phyloP scores from a whole-genome alignment of 352 stramenopile genomes.

The Chrysophaeum taylorii region DNA sequence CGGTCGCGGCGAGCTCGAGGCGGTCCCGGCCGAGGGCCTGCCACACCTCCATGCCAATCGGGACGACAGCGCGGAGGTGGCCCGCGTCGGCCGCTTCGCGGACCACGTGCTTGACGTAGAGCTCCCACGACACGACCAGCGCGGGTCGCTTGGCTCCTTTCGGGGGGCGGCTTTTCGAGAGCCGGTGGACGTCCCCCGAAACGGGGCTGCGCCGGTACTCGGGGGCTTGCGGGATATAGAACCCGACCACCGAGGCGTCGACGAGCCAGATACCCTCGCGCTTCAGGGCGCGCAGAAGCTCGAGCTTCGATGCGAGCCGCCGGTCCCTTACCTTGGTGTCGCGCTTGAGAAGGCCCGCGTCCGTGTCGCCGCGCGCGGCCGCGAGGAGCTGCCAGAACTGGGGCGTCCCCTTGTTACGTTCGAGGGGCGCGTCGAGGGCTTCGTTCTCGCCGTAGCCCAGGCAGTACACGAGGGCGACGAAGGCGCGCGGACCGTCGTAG shows the following conservation, averaged over 20 bases:
- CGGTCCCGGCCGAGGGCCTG: conserved; percentile 22
- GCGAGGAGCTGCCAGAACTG: conserved; percentile 38
- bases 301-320: conserved; percentile 29
- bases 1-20: conserved; percentile 24
- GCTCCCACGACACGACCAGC: conserved; percentile 32
- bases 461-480: conserved; percentile 35
- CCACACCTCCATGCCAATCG: conserved; percentile 34
- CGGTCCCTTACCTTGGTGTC: conserved; percentile 25
- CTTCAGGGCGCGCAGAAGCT: conserved; percentile 29
- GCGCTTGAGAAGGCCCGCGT: conserved; percentile 32
- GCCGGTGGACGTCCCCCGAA: conserved; percentile 30
- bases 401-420: conserved; percentile 31
- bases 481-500: conserved; percentile 31
- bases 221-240: conserved; percentile 32
- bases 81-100: conserved; percentile 26
- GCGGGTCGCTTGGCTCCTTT: conserved; percentile 31
- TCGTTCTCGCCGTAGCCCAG: conserved; percentile 35
- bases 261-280: conserved; percentile 34
- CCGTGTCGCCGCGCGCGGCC: conserved; percentile 18
- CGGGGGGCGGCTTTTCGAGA: conserved; percentile 25
- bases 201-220: conserved; percentile 21
- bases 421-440: conserved; percentile 1
- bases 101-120: conserved; percentile 35
- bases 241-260: conserved; percentile 37
- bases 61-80: conserved; percentile 27